Evolutionary conservation across 2,329 filamentous ascomycete species (phyloP), one percentile per base, ranked within the genome.

Genomic region (Hymenoscyphus fraxineus): DNA sequence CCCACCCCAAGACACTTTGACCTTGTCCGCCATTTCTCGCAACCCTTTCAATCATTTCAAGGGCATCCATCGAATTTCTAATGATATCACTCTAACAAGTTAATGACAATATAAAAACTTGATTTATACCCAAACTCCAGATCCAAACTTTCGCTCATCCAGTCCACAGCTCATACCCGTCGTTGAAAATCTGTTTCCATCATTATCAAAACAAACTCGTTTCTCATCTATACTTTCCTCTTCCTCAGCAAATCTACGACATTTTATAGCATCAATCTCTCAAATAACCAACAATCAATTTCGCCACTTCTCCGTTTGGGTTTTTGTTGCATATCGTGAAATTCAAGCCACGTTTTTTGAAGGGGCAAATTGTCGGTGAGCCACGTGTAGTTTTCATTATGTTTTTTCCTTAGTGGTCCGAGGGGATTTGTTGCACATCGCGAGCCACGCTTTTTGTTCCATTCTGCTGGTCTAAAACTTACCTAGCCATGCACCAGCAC

Each of bases 341-440:
- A 38, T 15, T 54, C 7, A 31, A 51, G 57, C 61, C 61, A 63
- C 61, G 61, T 54, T 63, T 63, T 57, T 59, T n/a, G 32, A 63
- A 19, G n/a, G 22, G 16, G 54, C 47, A 31, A 61, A 61, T 55
- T 56, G 55, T 63, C 61, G 61, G 61, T 63, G 61, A 58, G 61
- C 61, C 61, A 63, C 61, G 61, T 63, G 60, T 40, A 57, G 31
- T 22, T 40, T 22, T 15, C 32, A 22, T 47, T 27, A n/a, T 22
- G 27, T 40, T 19, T 27, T 38, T 44, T 31, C 13, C 47, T 19
- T 38, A 40, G 22, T 55, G 27, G 27, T n/a, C 55, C 27, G 22
- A 59, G 41, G 54, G 61, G 56, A 31, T 59, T 59, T 63, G 57
- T 63, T 63, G 61, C 61, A 63, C 19, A 47, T 63, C 61, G 61